phyloP scores from a whole-genome alignment of 768 basidiomycete species.

The Podaxis sp. region DNA sequence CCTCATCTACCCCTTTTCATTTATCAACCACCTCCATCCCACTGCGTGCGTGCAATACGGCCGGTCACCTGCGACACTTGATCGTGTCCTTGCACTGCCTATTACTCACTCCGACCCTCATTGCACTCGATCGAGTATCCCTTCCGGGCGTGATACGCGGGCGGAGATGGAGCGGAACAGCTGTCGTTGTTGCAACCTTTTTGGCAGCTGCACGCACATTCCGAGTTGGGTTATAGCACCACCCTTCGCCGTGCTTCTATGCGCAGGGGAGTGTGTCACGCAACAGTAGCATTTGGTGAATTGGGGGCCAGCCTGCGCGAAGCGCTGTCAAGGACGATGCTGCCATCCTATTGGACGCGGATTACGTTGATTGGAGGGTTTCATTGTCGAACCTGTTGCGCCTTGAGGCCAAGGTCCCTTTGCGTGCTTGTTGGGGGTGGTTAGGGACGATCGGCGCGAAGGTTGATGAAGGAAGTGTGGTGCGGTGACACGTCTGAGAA shows the following conservation, averaged over 20 bases:
- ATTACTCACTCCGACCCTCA: not conserved
- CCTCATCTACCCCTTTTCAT: slow-evolving; percentile 2
- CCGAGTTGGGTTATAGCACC: not conserved
- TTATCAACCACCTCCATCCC: not conserved
- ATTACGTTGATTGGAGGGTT: slow-evolving; percentile 2
- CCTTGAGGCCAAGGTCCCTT: not conserved
- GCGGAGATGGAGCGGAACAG: slow-evolving; percentile 14
- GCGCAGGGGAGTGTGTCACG: not conserved
- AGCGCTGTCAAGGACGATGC: not conserved
- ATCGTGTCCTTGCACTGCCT: not conserved
- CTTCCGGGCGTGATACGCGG: slow-evolving; percentile 6
- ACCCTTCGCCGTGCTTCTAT: not conserved
- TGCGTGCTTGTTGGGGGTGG: slow-evolving; percentile 4
- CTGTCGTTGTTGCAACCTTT: slow-evolving; percentile 4
- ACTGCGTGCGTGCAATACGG: slow-evolving; percentile 3
- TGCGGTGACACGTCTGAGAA: not conserved
- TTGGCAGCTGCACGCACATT: not conserved
- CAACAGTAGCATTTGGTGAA: not conserved
- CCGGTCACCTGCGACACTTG: not conserved
- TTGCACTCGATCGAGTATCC: not conserved
- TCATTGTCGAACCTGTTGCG: not conserved
- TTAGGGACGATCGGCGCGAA: slow-evolving; percentile 10
- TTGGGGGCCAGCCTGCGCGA: not conserved
- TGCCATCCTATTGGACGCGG: not conserved
- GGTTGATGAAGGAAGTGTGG: not conserved